phyloP scores from a whole-genome alignment of 192 early-diverging fungal genomes.

The Rhizoclosmatium globosum region DNA sequence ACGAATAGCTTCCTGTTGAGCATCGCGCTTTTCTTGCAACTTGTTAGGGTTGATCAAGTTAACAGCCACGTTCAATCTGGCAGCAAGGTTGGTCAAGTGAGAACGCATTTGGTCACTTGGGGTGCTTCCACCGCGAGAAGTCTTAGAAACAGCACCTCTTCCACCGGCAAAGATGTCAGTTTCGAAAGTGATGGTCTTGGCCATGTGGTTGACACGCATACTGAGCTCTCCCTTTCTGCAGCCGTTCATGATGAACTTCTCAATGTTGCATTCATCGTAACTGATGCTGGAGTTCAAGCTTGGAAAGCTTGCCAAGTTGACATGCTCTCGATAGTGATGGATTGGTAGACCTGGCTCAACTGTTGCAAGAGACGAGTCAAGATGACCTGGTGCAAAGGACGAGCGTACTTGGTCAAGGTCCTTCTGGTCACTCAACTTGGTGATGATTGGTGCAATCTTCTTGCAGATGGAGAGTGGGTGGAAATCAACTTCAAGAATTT shows the following conservation, averaged over 20 bases:
- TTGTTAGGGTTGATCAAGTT: conserved; percentile 83
- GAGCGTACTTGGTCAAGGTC: conserved; percentile 89
- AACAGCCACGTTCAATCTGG: conserved; percentile 85
- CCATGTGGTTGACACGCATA: conserved; percentile 94
- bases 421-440: conserved; percentile 68
- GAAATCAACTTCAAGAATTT: conserved; percentile 98
- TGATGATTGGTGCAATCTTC: conserved; percentile 87
- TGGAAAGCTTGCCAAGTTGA: conserved; percentile 88
- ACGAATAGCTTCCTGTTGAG: conserved; percentile 72
- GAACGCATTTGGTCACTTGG: conserved; percentile 92
- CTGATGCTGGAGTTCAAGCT: conserved; percentile 50
- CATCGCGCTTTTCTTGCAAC: conserved; percentile 69
- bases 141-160: conserved; percentile 52
- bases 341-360: conserved; percentile 95
- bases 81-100: conserved; percentile 88
- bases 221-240: conserved; percentile 94
- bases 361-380: conserved; percentile 98
- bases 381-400: conserved; percentile 94
- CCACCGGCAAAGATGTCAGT: conserved; percentile 79
- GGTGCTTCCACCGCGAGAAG: background rate
- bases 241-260: conserved; percentile 99
- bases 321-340: conserved; percentile 92
- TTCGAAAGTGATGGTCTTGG: conserved; percentile 91
- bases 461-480: conserved; percentile 98
- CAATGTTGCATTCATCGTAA: conserved; percentile 86